A percentile compares a stretch with the other conserved stretches of the same genome.
phyloP scores from a whole-genome alignment of 441 rosid genomes.

The Pelargonium fulgidum region DNA sequence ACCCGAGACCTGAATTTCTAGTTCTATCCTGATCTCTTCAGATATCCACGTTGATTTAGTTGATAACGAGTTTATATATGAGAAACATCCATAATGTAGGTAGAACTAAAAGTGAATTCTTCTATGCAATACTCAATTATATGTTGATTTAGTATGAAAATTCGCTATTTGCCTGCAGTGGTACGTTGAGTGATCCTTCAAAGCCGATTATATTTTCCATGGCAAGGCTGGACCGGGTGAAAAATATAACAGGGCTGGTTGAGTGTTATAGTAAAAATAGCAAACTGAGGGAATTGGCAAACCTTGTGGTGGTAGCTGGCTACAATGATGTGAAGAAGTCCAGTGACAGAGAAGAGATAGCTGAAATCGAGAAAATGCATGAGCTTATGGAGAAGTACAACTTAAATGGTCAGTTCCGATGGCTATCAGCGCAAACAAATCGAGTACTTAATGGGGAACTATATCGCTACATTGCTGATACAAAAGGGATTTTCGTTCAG shows the following conservation, averaged over 20 bases:
- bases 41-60: too few species aligned
- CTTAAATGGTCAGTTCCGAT: constrained; percentile 74
- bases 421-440: constrained; percentile 86
- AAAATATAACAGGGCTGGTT: constrained; percentile 83
- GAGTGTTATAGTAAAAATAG: constrained; percentile 65
- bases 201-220: constrained; percentile 85
- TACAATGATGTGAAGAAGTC: constrained; percentile 68
- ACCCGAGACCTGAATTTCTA: too few species aligned
- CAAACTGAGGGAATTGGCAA: constrained; percentile 69
- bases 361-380: constrained; percentile 81
- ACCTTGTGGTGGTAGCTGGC: constrained; percentile 83
- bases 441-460: constrained; percentile 91
- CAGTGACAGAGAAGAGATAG: constrained; percentile 77
- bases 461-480: constrained; percentile 85
- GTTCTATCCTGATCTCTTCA: too few species aligned
- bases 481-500: constrained; percentile 82
- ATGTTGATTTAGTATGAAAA: neutral
- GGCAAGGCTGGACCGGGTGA: constrained; percentile 90
- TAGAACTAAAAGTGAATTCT: too few species aligned
- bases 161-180: constrained; percentile 39
- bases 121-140: too few species aligned
- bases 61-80: too few species aligned
- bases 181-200: constrained; percentile 56
- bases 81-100: too few species aligned
- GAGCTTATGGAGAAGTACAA: constrained; percentile 50